Base-by-base conservation (phyloP, 1,284 basidiomycete species). In the Pseudozyma pruni region DNA sequence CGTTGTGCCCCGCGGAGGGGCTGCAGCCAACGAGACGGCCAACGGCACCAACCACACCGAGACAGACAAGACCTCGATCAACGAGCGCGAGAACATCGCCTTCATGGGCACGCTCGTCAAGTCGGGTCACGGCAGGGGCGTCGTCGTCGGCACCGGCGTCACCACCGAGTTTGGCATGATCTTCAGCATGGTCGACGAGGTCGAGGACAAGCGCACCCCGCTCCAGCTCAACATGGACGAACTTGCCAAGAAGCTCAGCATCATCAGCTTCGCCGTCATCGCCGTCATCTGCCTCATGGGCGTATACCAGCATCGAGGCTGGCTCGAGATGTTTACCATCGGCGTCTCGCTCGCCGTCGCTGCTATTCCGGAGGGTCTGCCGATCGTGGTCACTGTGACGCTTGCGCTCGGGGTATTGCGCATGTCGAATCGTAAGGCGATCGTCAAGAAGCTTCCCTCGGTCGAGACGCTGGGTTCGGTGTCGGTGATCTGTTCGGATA, bases 241-340 rank as follows among this genome's bases (percentile, higher is more conserved):
- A 79, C 88, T 98, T 10, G 95, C 95, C 1, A 90, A 94, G 83
- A 91, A 91, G 74, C 87, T 98, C 0, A 95, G 92, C 8, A 86
- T 94, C 31, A 84, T 94, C 57, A 95, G 93, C 2, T 97, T 98
- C 73, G 91, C 88, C 19, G 87, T 98, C 47, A 98, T 98, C 74
- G 94, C 92, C 14, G 83, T 96, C 33, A 98, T 98, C 58, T 93
- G 92, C 81, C 83, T 98, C 50, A 90, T 98, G 71, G 95, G 95
- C 4, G 88, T 95, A 5, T 85, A 90, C 67, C 94, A 98, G 81
- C 86, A 87, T 27, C 86, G 94, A n/a, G 87, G 90, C 13, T 96
- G 93, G 93, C 84, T 98, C 10, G 94, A 97, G 48, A 97, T 98
- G 95, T 98, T 98, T 79, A 98, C 94, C 10, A 97, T 98, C 70